Conservation (phyloP, 148 eudicot species). For the Polygonum maritimum region DNA sequence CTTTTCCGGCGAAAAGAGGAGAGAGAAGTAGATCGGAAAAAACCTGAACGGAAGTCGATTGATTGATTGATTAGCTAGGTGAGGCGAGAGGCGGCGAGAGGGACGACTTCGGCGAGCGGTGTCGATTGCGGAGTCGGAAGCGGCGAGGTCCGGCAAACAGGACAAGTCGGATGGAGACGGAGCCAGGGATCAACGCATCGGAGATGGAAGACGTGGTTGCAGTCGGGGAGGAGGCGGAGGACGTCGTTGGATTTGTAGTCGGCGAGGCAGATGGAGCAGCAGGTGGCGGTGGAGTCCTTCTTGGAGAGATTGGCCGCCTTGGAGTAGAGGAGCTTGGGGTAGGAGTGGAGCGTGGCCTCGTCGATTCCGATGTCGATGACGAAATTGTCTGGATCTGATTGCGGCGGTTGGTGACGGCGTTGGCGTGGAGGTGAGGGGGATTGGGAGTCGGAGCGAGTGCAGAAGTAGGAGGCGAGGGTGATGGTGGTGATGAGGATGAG, state of each 20-base stretch:
- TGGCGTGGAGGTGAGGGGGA: neutral
- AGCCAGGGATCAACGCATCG: constrained; percentile 89
- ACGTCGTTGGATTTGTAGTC: constrained; percentile 60
- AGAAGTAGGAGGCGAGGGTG: constrained; percentile 74
- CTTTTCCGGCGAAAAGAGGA: neutral
- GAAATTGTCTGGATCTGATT: neutral
- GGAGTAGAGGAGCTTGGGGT: constrained; percentile 63
- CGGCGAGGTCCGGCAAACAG: constrained; percentile 83
- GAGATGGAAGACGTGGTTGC: constrained; percentile 75
- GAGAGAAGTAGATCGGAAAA: neutral
- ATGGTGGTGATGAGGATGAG: constrained; percentile 74
- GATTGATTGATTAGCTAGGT: no score
- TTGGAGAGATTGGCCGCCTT: constrained; percentile 28
- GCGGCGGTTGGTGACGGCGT: neutral
- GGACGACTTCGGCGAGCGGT: constrained; percentile 71
- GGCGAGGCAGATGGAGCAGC: constrained; percentile 75
- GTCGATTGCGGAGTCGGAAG: constrained; percentile 69
- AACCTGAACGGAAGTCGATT: no score
- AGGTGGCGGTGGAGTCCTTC: constrained; percentile 34
- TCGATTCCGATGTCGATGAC: constrained; percentile 49
- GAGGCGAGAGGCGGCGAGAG: constrained; percentile 31
- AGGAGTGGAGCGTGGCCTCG: constrained; percentile 56
- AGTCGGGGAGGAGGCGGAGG: constrained; percentile 55
- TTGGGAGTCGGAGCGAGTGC: constrained; percentile 35
- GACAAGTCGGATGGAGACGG: constrained; percentile 68